Evolutionary conservation across 2,329 filamentous ascomycete genomes (phyloP), one percentile per base, ranked within the genome.

Genomic region (Epichloe bromicola): DNA sequence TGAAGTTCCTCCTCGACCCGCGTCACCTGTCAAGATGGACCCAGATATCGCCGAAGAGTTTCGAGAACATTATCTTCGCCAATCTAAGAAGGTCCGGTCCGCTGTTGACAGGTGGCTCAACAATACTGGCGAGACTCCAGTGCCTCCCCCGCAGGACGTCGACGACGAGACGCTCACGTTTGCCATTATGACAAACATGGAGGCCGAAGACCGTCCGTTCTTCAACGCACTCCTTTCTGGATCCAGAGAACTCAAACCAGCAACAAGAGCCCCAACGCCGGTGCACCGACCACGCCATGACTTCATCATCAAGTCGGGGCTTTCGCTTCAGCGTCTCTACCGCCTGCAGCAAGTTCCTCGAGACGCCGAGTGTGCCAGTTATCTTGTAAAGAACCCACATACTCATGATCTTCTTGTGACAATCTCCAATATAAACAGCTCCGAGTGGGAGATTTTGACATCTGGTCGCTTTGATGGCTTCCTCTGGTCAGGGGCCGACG

Each of bases 391-490:
- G 64, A 85, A 96, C 64, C 82, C 83, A 0, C 74, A 79, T 12
- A 80, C 93, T 46, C 91, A 97, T 65, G 85, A 93, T 61, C 81
- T 95, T 34, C 79, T 97, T 3, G 83, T 88, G 40, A 95, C 91
- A 0, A 76, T 96, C 47, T 83, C 86, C 37, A 88, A 90, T 49
- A 93, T 97, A 59, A 93, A 85, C 62, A 79, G 83, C 45, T 86
- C 87, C n/a, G 91, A 97, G 67, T 97, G 91, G 91, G 91, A 96
- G 55, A 95, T 97, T 51, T 75, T 97, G 12, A 88, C 85, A 4
- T 96, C 91, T 0, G 91, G 91, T 30, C 85, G 91, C 30, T 97
- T 97, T 60, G 90, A 96, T 62, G 91, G 91, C 4, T 97, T 97
- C 68, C 75, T 96, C 19, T 95, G 91, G 81, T 95, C 88, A 43